A percentile compares a stretch with the other conserved stretches of the same genome.
Evolutionary conservation across 441 rosid genomes (phyloP).

Genomic region (Dalechampia spathulata): DNA sequence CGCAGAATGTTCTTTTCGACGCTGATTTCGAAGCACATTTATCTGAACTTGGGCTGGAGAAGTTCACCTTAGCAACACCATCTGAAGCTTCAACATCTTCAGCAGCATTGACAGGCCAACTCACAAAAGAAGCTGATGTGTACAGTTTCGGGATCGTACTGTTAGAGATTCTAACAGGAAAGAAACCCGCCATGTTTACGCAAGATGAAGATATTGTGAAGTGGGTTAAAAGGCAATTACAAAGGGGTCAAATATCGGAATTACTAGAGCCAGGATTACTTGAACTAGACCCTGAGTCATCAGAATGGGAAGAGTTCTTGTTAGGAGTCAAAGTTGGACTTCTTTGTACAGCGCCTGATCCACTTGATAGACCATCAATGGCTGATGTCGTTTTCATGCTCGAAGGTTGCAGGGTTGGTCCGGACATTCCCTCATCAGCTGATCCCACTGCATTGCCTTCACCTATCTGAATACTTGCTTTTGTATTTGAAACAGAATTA

Average conservation of each 20-base stretch:
- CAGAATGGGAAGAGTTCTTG: slow-evolving; percentile 98
- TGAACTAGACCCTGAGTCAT: slow-evolving; percentile 92
- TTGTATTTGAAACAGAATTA: neutral
- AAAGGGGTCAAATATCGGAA: slow-evolving; percentile 84
- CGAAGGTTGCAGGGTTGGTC: slow-evolving; percentile 95
- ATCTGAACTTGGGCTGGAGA: slow-evolving; percentile 74
- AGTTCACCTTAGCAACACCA: slow-evolving; percentile 40
- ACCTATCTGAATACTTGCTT: slow-evolving; percentile 28
- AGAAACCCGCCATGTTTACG: slow-evolving; percentile 83
- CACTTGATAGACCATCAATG: slow-evolving; percentile 85
- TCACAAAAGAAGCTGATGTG: slow-evolving; percentile 69
- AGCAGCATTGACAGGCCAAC: slow-evolving; percentile 54
- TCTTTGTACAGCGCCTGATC: slow-evolving; percentile 91
- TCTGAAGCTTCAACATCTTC: slow-evolving; percentile 64
- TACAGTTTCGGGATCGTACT: slow-evolving; percentile 93
- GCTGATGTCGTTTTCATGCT: slow-evolving; percentile 95
- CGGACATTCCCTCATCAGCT: slow-evolving; percentile 78
- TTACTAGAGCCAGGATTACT: slow-evolving; percentile 86
- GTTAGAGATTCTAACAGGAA: slow-evolving; percentile 83
- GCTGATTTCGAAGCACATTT: slow-evolving; percentile 66
- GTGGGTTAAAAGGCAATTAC: slow-evolving; percentile 97
- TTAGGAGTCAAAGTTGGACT: slow-evolving; percentile 97
- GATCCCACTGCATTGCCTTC: slow-evolving; percentile 81
- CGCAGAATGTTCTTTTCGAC: slow-evolving; percentile 81
- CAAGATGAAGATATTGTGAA: slow-evolving; percentile 95